A percentile compares a stretch with the other conserved stretches of the same genome.
phyloP scores from a whole-genome alignment of 139 green algal genomes.

The Chlamydomonas urium region DNA sequence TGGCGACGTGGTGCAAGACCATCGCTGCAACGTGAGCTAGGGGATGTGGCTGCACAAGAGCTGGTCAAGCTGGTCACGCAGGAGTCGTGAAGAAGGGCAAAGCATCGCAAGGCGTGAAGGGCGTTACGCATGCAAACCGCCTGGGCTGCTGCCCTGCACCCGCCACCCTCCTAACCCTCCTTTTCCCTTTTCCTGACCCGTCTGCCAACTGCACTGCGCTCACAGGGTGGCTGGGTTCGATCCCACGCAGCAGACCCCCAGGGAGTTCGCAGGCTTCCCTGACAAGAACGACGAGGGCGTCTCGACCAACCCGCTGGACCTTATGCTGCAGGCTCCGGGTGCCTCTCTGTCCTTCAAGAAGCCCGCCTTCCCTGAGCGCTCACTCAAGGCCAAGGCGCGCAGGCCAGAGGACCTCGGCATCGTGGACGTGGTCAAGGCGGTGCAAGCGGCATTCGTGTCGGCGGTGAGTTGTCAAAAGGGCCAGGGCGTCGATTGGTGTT shows the following conservation, averaged over 20 bases:
- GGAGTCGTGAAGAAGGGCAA: too few relatives aligned
- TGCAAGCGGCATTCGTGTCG: background rate
- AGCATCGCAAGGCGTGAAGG: too few relatives aligned
- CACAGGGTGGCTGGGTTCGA: background rate
- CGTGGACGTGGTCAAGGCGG: slow-evolving; percentile 6
- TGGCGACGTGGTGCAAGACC: background rate
- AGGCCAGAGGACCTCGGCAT: background rate
- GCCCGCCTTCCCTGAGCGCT: background rate
- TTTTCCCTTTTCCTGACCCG: background rate
- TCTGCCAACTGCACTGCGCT: background rate
- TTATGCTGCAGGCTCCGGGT: background rate
- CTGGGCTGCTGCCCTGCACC: too few relatives aligned
- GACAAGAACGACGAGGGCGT: background rate
- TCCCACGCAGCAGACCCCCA: slow-evolving; percentile 1
- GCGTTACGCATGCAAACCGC: too few relatives aligned
- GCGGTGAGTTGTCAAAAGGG: background rate
- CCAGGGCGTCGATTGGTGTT: background rate
- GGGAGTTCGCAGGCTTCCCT: background rate
- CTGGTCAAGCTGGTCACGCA: too few relatives aligned
- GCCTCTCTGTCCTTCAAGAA: background rate
- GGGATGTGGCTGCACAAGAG: too few relatives aligned
- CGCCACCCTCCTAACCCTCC: background rate
- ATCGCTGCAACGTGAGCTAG: background rate
- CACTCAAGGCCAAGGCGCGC: background rate
- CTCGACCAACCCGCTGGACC: slow-evolving; percentile 1